Conservation (phyloP, 345 rosid genomes). For the Populus nigra region DNA sequence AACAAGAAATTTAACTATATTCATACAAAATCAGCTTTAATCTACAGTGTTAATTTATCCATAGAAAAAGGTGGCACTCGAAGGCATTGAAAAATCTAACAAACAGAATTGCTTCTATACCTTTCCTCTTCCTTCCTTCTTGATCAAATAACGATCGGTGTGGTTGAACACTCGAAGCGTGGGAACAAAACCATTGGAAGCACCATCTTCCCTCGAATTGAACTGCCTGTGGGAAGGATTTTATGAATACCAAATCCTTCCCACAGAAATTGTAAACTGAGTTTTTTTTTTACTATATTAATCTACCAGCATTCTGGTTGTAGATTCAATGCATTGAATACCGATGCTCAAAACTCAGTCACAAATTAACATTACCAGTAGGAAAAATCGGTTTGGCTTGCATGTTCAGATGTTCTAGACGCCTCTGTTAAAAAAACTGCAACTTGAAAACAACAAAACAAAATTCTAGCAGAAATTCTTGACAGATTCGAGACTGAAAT, state of each 20-base stretch:
- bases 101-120: conserved; percentile 24
- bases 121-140: conserved; percentile 82
- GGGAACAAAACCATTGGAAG: conserved; percentile 74
- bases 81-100: background rate
- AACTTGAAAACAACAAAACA: background rate
- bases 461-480: conserved; percentile 39
- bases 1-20: background rate
- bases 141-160: conserved; percentile 74
- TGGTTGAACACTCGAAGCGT: conserved; percentile 73
- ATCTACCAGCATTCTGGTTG: conserved; percentile 23
- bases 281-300: no score
- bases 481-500: conserved; percentile 81
- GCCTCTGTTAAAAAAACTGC: background rate
- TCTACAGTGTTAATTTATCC: background rate
- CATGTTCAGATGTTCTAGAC: background rate
- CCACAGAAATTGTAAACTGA: no score
- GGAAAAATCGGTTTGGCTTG: background rate
- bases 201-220: conserved; percentile 61
- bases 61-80: background rate
- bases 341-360: background rate
- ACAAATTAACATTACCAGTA: background rate
- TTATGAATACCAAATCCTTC: conserved; percentile 78
- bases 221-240: conserved; percentile 66
- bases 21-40: background rate
- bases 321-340: conserved; percentile 53